A percentile compares a stretch with the other conserved stretches of the same genome.
Evolutionary conservation across 345 rosid genomes (phyloP).

Genomic region (Hevea brasiliensis): DNA sequence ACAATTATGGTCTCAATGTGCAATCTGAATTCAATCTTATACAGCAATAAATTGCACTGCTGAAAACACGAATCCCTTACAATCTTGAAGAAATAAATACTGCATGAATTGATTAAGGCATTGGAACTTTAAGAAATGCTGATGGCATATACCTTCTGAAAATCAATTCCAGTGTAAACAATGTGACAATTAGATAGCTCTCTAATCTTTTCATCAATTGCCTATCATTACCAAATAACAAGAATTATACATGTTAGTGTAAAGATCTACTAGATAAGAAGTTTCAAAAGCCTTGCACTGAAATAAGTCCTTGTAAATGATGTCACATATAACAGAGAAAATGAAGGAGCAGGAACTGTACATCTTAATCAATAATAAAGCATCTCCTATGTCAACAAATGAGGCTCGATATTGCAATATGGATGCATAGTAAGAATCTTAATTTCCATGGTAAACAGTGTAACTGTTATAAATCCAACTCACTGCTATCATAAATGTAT

Average conservation of each 20-base stretch:
- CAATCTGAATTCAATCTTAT: slow-evolving; percentile 4
- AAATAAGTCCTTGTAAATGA: too few species aligned
- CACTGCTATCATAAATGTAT: neutral
- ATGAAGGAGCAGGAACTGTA: neutral
- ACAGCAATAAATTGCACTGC: neutral
- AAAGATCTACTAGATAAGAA: neutral
- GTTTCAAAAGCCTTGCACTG: neutral
- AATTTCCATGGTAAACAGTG: neutral
- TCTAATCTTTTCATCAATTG: slow-evolving; percentile 92
- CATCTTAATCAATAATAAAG: neutral
- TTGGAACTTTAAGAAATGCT: neutral
- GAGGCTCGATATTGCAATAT: neutral
- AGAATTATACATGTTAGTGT: slow-evolving; percentile 4
- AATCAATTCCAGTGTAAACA: slow-evolving; percentile 69
- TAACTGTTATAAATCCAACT: neutral
- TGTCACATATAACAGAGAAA: neutral
- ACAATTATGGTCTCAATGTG: neutral
- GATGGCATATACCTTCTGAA: slow-evolving; percentile 63
- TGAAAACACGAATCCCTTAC: neutral
- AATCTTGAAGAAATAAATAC: neutral
- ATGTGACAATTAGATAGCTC: slow-evolving; percentile 93
- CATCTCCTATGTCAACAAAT: neutral
- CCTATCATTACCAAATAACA: slow-evolving; percentile 48
- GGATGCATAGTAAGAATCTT: neutral
- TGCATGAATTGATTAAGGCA: neutral